phyloP scores from a whole-genome alignment of 441 rosid genomes.

The Bocquillonia castaneifolia region DNA sequence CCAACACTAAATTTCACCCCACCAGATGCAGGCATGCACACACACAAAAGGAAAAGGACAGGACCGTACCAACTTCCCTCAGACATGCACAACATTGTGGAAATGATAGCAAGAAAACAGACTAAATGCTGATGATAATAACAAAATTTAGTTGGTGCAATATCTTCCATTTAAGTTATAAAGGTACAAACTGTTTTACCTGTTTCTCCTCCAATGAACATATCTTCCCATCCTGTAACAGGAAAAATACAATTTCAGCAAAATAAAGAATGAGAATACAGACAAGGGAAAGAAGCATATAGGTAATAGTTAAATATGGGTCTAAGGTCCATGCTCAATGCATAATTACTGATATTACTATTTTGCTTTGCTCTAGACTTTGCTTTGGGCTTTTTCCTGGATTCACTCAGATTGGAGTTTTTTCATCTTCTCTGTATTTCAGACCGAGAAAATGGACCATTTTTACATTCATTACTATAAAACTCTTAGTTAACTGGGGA shows the following conservation, averaged over 20 bases:
- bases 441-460: slow-evolving; percentile 1
- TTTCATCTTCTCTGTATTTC: no score
- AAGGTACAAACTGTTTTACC: slow-evolving; percentile 38
- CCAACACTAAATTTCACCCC: not conserved
- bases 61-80: not conserved
- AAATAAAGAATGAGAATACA: not conserved
- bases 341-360: no score
- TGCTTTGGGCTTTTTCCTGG: no score
- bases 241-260: slow-evolving; percentile 14
- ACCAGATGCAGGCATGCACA: not conserved
- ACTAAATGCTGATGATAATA: not conserved
- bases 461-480: not conserved
- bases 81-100: not conserved
- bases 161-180: not conserved
- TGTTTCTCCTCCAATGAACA: slow-evolving; percentile 78
- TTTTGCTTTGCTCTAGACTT: no score
- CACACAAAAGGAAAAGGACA: not conserved
- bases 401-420: no score
- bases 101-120: not conserved
- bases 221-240: slow-evolving; percentile 75
- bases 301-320: not conserved
- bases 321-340: no score
- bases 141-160: not conserved
- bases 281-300: not conserved
- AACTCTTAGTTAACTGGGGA: not conserved